phyloP scores from a whole-genome alignment of 768 basidiomycete species.

The Mycena leptocephala region DNA sequence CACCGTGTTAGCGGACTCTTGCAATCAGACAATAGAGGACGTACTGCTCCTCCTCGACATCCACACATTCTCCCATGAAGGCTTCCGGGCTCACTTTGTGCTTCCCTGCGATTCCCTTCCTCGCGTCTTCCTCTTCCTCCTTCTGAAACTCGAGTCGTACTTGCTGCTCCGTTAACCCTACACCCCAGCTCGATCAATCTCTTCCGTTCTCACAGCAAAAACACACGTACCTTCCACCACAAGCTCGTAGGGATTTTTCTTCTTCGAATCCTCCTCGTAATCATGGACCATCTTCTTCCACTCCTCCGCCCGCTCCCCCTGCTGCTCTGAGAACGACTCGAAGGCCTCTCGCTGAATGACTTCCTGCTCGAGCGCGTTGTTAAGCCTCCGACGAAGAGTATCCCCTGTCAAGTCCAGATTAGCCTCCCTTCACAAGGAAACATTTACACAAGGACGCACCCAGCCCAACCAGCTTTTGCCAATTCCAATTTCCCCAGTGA shows the following conservation, averaged over 20 bases:
- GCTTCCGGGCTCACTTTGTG: background rate
- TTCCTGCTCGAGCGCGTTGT: background rate
- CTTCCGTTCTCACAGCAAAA: no score
- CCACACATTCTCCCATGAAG: background rate
- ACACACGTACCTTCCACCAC: background rate
- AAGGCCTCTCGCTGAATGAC: background rate
- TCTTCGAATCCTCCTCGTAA: background rate
- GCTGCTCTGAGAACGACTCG: background rate
- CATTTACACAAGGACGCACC: background rate
- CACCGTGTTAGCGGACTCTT: background rate
- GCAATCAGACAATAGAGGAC: background rate
- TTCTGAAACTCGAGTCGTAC: background rate
- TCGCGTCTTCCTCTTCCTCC: background rate
- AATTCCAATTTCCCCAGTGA: conserved; percentile 36
- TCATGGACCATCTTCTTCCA: conserved; percentile 12
- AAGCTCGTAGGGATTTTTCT: background rate
- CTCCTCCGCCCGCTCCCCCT: background rate
- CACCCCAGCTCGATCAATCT: no score
- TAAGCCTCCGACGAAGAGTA: background rate
- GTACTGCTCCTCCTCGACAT: conserved; percentile 8
- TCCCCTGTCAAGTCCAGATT: background rate
- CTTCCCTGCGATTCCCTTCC: background rate
- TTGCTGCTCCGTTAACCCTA: background rate
- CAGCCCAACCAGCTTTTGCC: conserved; percentile 6
- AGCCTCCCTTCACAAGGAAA: no score